Evolutionary conservation across 139 green algal species (phyloP).

Genomic region (Mychonastes homosphaera): DNA sequence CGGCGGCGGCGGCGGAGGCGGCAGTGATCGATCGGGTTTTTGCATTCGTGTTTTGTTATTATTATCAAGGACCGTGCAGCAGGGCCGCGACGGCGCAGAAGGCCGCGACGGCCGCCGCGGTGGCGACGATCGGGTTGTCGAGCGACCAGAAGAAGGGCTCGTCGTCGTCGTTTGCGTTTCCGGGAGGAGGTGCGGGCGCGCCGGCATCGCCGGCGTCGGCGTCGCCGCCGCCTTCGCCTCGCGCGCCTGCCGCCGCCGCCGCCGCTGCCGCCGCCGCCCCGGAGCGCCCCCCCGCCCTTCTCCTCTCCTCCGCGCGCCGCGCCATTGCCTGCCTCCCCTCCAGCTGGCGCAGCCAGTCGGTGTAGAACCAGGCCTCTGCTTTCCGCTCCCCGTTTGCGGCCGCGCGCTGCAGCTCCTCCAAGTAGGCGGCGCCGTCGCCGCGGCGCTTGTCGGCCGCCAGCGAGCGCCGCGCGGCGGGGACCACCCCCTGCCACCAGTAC

Average conservation of each 20-base stretch:
- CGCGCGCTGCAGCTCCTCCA: slow-evolving; percentile 15
- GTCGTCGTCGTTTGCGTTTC: slow-evolving; percentile 4
- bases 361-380: slow-evolving; percentile 31
- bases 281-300: too few species aligned
- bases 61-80: too few species aligned
- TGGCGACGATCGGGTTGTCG: slow-evolving; percentile 29
- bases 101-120: slow-evolving; percentile 10
- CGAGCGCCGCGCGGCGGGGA: slow-evolving; percentile 1
- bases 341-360: slow-evolving; percentile 19
- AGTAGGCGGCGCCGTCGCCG: slow-evolving; percentile 11
- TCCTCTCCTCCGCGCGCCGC: slow-evolving; percentile 2
- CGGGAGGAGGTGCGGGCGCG: background rate
- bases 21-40: too few species aligned
- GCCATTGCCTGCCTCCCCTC: slow-evolving; percentile 9
- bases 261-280: background rate
- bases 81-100: background rate
- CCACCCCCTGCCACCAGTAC: slow-evolving; percentile 28
- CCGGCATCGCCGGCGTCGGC: background rate
- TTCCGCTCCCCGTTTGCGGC: background rate
- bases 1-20: too few species aligned
- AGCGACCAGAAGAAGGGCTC: slow-evolving; percentile 22
- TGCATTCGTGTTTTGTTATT: too few species aligned
- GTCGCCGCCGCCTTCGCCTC: background rate
- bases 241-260: background rate
- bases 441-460: slow-evolving; percentile 18